Evolutionary conservation across 345 rosid species (phyloP), one percentile per base, ranked within the genome.

Genomic region (Ceriops tagal): DNA sequence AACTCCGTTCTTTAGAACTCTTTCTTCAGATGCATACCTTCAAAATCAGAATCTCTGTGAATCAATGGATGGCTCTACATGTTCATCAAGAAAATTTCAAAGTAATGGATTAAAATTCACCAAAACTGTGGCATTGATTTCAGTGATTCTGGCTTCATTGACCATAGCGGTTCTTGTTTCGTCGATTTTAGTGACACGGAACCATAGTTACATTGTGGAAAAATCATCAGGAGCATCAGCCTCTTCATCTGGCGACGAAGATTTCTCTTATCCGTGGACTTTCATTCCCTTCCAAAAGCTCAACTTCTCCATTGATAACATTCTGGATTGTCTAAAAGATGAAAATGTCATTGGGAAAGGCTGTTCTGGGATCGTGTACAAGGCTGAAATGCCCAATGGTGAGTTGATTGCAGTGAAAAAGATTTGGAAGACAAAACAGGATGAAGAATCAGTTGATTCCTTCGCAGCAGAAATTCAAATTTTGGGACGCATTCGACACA

Each of bases 301-400:
- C 53, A 82, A 77, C 68, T 88, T 89, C 70, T 81, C 86, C 46
- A 82, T 89, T 35, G 89, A 89, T 68, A 91, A 86, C 84, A 86
- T 93, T 65, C 75, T 93, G 47, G 87, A 83, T 19, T 86, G 89
- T 81, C 80, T 93, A 53, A 77, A 81, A 61, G 96, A 91, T 53
- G 97, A 93, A 63, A 93, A 93, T 77, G 86, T 88, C 65, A 86
- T 93, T 37, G 98, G 98, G 18, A 89, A 93, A 85, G 96, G 98
- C 10, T 91, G 96, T 71, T 93, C 98, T 0, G 98, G 98, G 15
- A 67, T 89, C 19, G 98, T 93, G 21, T 91, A 89, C 79, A 91
- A 75, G 83, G 96, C 92, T 0, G 97, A 91, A 57, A 86, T 85
- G 88, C 91, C 96, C 0, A 84, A 79, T 35, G 90, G 87, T 37